phyloP scores from a whole-genome alignment of 768 basidiomycete species.

The Crassisporium funariophilum region DNA sequence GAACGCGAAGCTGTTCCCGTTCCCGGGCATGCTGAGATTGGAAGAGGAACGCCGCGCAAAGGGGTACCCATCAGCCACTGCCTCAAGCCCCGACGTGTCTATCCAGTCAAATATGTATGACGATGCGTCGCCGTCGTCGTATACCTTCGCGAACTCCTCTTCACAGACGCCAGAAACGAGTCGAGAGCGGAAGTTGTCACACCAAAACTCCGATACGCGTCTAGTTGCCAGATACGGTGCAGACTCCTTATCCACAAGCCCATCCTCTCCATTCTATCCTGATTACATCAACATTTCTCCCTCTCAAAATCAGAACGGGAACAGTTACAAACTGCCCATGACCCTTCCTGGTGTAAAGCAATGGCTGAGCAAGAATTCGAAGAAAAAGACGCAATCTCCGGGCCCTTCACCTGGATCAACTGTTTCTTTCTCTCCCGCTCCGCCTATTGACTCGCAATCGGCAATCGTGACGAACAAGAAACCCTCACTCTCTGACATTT shows the following conservation, averaged over 20 bases:
- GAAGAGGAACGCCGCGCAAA: conserved; percentile 71
- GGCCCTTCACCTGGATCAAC: conserved; percentile 31
- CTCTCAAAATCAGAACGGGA: conserved; percentile 38
- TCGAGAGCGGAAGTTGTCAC: conserved; percentile 65
- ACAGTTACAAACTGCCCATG: conserved; percentile 52
- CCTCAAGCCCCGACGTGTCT: conserved; percentile 47
- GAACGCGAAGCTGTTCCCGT: conserved; percentile 83
- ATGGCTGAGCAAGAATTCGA: conserved; percentile 70
- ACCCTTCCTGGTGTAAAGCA: conserved; percentile 79
- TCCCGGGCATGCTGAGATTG: conserved; percentile 82
- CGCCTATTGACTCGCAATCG: conserved; percentile 31
- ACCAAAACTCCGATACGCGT: conserved; percentile 71
- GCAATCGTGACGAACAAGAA: conserved; percentile 54
- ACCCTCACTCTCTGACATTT: conserved; percentile 67
- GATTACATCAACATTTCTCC: conserved; percentile 51
- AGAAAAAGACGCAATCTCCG: conserved; percentile 53
- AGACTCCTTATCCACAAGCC: conserved; percentile 41
- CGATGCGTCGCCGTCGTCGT: conserved; percentile 45
- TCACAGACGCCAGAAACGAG: conserved; percentile 50
- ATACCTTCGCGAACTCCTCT: conserved; percentile 52
- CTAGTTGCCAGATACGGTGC: conserved; percentile 56
- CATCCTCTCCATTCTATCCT: conserved; percentile 48
- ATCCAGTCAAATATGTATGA: conserved; percentile 47
- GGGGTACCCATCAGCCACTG: conserved; percentile 43
- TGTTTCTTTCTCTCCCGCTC: conserved; percentile 20